A percentile compares a stretch with the other conserved stretches of the same genome.
phyloP scores from a whole-genome alignment of 306 rosid genomes.

The Cicer chorassanicum region DNA sequence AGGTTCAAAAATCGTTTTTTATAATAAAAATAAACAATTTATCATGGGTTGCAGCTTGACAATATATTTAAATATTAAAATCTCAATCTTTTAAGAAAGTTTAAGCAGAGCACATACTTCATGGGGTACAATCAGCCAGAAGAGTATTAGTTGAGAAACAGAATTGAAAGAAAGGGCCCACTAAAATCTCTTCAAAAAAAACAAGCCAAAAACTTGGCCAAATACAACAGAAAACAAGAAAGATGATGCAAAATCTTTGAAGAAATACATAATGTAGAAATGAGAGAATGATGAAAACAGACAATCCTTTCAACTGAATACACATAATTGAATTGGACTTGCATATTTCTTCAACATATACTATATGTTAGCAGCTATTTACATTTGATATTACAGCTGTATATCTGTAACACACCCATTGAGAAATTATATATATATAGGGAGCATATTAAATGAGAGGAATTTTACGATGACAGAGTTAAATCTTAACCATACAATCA shows the following conservation, averaged over 20 bases:
- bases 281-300: background rate
- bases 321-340: slow-evolving; percentile 1
- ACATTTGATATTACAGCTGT: slow-evolving; percentile 15
- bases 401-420: background rate
- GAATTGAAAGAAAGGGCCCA: background rate
- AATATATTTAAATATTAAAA: slow-evolving; percentile 29
- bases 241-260: slow-evolving; percentile 10
- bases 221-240: slow-evolving; percentile 24
- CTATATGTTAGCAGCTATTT: background rate
- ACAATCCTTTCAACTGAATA: slow-evolving; percentile 10
- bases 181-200: background rate
- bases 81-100: slow-evolving; percentile 5
- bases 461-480: too few species aligned
- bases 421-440: background rate
- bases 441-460: background rate
- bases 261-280: slow-evolving; percentile 34
- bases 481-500: too few species aligned
- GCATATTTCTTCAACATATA: slow-evolving; percentile 25
- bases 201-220: slow-evolving; percentile 14
- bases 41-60: background rate
- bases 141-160: slow-evolving; percentile 14
- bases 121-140: slow-evolving; percentile 11
- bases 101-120: slow-evolving; percentile 26
- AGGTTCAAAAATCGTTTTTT: background rate
- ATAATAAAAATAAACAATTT: slow-evolving; percentile 9